Evolutionary conservation across 306 rosid genomes (phyloP).

Genomic region (Pueraria montana): DNA sequence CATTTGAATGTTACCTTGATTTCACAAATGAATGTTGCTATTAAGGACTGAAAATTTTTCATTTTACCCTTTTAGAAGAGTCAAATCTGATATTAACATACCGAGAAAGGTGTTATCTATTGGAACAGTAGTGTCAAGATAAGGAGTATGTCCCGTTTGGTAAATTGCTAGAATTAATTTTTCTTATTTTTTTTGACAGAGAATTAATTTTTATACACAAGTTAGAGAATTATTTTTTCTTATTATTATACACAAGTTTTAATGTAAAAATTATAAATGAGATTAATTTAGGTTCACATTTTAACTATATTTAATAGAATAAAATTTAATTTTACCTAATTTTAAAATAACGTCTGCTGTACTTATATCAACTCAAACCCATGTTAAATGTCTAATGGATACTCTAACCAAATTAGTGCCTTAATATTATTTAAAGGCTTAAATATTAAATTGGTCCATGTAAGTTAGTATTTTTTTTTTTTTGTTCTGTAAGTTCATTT

Average conservation of each 20-base stretch:
- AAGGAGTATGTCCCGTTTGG: not conserved
- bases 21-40: not conserved
- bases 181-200: too few species aligned
- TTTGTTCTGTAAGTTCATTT: too few species aligned
- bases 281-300: not conserved
- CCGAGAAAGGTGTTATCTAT: not conserved
- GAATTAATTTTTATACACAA: not conserved
- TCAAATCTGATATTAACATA: not conserved
- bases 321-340: not conserved
- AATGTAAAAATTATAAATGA: not conserved
- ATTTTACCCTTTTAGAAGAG: not conserved
- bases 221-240: not conserved
- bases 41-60: not conserved
- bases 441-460: too few species aligned
- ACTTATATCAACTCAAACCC: too few species aligned
- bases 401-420: not conserved
- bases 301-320: not conserved
- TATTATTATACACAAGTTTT: not conserved
- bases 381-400: too few species aligned
- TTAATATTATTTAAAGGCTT: too few species aligned
- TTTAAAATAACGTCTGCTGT: not conserved
- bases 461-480: too few species aligned
- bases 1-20: constrained; percentile 35
- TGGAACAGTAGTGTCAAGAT: not conserved
- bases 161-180: not conserved